Conservation (phyloP, 768 basidiomycete genomes). For the Guyanaporus albipodus region DNA sequence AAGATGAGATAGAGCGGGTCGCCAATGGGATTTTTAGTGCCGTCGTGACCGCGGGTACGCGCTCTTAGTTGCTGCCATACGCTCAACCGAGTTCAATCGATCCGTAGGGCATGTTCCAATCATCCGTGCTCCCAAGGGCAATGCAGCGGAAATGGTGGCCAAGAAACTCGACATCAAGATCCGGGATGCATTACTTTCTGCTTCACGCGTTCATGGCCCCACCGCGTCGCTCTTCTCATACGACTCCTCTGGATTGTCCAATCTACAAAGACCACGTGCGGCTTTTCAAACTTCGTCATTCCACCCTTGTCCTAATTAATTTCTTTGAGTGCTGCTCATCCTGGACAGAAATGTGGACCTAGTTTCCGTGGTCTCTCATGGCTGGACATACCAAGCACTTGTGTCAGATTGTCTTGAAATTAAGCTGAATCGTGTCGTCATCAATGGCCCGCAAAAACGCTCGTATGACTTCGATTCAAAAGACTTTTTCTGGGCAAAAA, state of each 20-base stretch:
- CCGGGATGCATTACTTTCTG: conserved; percentile 74
- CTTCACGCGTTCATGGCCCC: conserved; percentile 55
- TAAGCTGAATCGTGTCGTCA: conserved; percentile 91
- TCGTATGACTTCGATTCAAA: conserved; percentile 96
- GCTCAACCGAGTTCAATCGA: background rate
- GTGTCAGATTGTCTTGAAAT: conserved; percentile 97
- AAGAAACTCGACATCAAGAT: conserved; percentile 92
- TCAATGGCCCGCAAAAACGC: conserved; percentile 67
- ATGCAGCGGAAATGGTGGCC: conserved; percentile 99
- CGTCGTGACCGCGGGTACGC: conserved; percentile 77
- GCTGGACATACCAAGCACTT: conserved; percentile 99
- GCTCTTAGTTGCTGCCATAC: background rate
- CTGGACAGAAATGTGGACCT: conserved; percentile 94
- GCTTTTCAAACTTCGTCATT: conserved; percentile 6
- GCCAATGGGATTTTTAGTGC: conserved; percentile 90
- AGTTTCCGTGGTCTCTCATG: conserved; percentile 89
- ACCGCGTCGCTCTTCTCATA: conserved; percentile 68
- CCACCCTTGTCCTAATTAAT: conserved; percentile 9
- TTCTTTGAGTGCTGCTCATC: conserved; percentile 73
- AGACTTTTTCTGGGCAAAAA: conserved; percentile 99
- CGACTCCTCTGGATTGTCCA: conserved; percentile 79
- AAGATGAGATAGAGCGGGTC: conserved; percentile 88
- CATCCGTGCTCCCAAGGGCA: conserved; percentile 91
- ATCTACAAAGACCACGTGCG: conserved; percentile 83
- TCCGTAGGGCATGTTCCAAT: conserved; percentile 84